Evolutionary conservation across 148 eudicot genomes (phyloP), one percentile per base, ranked within the genome.

Genomic region (Rhododendron molle): DNA sequence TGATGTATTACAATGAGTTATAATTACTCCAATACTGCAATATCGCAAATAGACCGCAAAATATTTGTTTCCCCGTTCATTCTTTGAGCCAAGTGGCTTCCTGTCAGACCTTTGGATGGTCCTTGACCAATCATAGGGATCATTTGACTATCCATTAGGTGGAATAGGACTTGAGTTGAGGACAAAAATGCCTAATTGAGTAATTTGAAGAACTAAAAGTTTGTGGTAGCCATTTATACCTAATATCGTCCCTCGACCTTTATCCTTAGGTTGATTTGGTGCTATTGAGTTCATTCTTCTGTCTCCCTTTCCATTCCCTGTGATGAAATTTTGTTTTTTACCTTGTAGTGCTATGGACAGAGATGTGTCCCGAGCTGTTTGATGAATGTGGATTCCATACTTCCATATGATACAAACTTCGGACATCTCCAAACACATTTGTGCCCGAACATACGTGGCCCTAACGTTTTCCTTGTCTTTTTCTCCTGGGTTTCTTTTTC

Each of bases 101-200:
- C 65, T 80, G n/a, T 52, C 62, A 71, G 34, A 50, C n/a, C 83
- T 54, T 32, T 32, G 60, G 36, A 49, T 11, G 34, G 26, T 80
- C 58, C 65, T 80, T 43, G 6, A 26, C 40, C n/a, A n/a, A 9
- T 40, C 15, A 23, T 21, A 32, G 3, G 30, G 32, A n/a, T n/a
- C 72, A 65, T 65, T 21, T 44, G 78, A 16, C 18, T 15, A 74
- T 20, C 46, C 80, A 43, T 43, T 43, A 23, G 52, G 80, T 43
- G 52, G 80, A 77, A 23, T 21, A 21, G 14, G 80, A 52, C 80
- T 77, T 43, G 80, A 77, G 49, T 77, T 77, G 80, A 23, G 80
- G 47, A 77, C 6, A 23, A 40, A 23, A 43, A 7, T 77, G 14
- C 30, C 16, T 20, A 43, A 10, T 43, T 43, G 80, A 77, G 80